Conservation (phyloP, 768 basidiomycete genomes). For the Pleurotus tuoliensis region DNA sequence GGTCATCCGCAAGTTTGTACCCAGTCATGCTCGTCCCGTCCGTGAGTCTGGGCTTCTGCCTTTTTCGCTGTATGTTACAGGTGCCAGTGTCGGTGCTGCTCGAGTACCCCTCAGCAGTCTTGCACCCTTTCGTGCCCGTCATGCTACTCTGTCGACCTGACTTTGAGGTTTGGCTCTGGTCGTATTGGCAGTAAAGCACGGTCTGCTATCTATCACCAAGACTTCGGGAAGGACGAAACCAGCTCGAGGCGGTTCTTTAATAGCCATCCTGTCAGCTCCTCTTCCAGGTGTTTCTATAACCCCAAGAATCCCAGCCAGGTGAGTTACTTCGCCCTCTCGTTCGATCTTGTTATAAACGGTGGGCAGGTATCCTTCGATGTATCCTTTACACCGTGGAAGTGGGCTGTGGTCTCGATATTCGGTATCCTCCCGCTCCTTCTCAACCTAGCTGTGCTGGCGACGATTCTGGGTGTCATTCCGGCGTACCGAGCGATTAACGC, state of each 20-base stretch:
- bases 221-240: conserved; percentile 11
- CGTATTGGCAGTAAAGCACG: background rate
- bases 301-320: conserved; percentile 11
- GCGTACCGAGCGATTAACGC: background rate
- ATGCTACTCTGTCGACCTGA: conserved; percentile 13
- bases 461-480: background rate
- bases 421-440: conserved; percentile 14
- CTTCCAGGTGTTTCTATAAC: conserved; percentile 15
- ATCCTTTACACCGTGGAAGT: conserved; percentile 14
- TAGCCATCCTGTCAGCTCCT: conserved; percentile 10
- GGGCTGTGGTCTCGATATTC: conserved; percentile 15
- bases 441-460: conserved; percentile 4
- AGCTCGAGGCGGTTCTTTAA: conserved; percentile 8
- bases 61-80: background rate
- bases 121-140: conserved; percentile 14
- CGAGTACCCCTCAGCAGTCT: background rate
- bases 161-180: conserved; percentile 3
- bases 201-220: conserved; percentile 10
- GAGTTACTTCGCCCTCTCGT: background rate
- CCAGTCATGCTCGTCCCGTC: conserved; percentile 6
- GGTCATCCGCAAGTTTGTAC: background rate
- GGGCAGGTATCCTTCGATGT: conserved; percentile 11
- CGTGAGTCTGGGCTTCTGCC: background rate
- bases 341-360: background rate
- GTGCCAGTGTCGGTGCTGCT: conserved; percentile 16